These are phyloP conservation scores for Arabis alpina DNA, from an alignment of 345 rosid genomes.

Conservation along the genomic window DNA sequence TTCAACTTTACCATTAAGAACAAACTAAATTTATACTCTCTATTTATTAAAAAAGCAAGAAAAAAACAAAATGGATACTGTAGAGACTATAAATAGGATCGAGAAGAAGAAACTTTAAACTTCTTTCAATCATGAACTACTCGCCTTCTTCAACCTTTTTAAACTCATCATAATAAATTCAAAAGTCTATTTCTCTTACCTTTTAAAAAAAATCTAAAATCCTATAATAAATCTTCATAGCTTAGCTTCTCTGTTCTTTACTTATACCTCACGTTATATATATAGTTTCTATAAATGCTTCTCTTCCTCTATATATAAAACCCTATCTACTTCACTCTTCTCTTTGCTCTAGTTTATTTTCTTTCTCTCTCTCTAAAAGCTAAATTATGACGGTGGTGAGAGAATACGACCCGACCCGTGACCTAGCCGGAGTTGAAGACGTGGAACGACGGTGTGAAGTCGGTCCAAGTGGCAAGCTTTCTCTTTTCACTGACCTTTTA, in stretches of 20 bases:
- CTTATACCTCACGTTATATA: constrained; percentile 44
- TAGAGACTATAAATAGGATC: constrained; percentile 36
- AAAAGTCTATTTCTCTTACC: too few species aligned
- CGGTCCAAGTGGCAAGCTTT: constrained; percentile 58
- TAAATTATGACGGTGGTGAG: constrained; percentile 54
- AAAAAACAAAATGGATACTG: constrained; percentile 17
- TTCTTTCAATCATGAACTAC: constrained; percentile 45
- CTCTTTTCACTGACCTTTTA: constrained; percentile 93
- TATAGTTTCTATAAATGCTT: constrained; percentile 35
- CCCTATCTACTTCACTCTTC: constrained; percentile 22
- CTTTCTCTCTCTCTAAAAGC: not conserved
- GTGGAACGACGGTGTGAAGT: constrained; percentile 92
- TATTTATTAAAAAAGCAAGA: too few species aligned
- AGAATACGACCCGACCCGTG: constrained; percentile 67
- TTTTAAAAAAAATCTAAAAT: not conserved
- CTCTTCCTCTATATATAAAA: constrained; percentile 18
- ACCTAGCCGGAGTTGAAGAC: constrained; percentile 63
- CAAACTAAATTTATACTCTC: too few species aligned
- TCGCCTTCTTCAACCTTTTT: constrained; percentile 40
- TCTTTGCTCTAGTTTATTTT: constrained; percentile 2
- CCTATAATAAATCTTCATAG: constrained; percentile 35
- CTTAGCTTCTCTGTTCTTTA: constrained; percentile 41
- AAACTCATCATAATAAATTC: constrained; percentile 36
- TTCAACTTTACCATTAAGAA: too few species aligned
- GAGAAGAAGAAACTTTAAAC: constrained; percentile 32